phyloP scores from a whole-genome alignment of 441 rosid species.

The Sinapis alba region DNA sequence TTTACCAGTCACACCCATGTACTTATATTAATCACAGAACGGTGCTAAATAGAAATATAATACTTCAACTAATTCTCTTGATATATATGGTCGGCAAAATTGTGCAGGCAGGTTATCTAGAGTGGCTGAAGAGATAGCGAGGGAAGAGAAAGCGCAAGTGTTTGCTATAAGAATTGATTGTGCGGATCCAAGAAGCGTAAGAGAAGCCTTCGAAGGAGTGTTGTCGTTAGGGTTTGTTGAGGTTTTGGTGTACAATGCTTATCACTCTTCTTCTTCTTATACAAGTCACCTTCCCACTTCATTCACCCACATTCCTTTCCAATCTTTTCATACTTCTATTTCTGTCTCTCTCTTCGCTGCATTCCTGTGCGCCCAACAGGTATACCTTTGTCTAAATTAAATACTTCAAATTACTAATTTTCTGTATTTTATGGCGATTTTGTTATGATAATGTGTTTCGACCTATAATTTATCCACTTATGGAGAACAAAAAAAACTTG shows the following conservation, averaged over 20 bases:
- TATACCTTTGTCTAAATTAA: constrained; percentile 10
- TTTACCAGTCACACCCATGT: background rate
- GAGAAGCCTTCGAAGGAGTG: constrained; percentile 96
- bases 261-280: constrained; percentile 50
- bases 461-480: background rate
- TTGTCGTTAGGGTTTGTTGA: constrained; percentile 90
- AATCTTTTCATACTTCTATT: constrained; percentile 76
- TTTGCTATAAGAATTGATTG: constrained; percentile 96
- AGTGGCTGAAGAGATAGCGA: constrained; percentile 96
- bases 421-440: background rate
- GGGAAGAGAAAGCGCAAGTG: constrained; percentile 92
- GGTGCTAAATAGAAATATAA: background rate
- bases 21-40: background rate
- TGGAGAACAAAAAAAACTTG: background rate
- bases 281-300: constrained; percentile 50
- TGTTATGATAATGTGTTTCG: background rate
- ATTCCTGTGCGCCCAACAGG: constrained; percentile 91
- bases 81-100: background rate
- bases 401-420: background rate
- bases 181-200: constrained; percentile 77
- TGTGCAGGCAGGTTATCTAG: constrained; percentile 65
- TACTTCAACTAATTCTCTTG: background rate
- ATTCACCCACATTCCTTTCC: constrained; percentile 67
- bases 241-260: constrained; percentile 88
- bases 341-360: constrained; percentile 79